These are phyloP conservation scores for Spinacia oleracea DNA, from an alignment of 179 eudicot species.

Conservation along the genomic window DNA sequence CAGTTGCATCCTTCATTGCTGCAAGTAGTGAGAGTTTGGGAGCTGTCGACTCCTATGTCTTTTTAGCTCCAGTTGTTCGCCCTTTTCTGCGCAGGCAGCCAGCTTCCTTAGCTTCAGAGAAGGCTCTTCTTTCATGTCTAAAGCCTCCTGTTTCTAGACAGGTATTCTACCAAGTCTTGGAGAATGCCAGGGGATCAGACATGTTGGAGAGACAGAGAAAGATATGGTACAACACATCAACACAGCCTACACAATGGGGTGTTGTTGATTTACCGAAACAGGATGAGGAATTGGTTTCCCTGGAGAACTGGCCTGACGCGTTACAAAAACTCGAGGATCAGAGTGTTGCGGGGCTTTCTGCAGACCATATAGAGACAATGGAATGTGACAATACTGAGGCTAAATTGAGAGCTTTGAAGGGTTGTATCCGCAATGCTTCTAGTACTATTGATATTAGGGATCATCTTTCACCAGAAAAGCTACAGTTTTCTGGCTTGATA, in stretches of 20 bases:
- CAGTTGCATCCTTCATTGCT: constrained; percentile 76
- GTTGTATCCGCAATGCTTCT: constrained; percentile 53
- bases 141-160: constrained; percentile 88
- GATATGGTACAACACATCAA: constrained; percentile 92
- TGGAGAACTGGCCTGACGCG: constrained; percentile 65
- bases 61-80: constrained; percentile 78
- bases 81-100: constrained; percentile 90
- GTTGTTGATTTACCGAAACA: constrained; percentile 50
- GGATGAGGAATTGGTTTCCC: constrained; percentile 56
- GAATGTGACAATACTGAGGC: constrained; percentile 47
- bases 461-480: constrained; percentile 63
- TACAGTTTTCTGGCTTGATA: constrained; percentile 81
- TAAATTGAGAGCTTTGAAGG: constrained; percentile 50
- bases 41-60: constrained; percentile 91
- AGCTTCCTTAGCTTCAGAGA: constrained; percentile 78
- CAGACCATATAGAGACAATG: constrained; percentile 35
- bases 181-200: constrained; percentile 82
- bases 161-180: constrained; percentile 64
- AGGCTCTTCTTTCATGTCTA: constrained; percentile 74
- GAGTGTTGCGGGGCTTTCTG: constrained; percentile 31
- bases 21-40: constrained; percentile 90
- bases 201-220: constrained; percentile 98
- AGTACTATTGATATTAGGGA: constrained; percentile 54
- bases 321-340: constrained; percentile 37
- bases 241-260: constrained; percentile 65